Conservation (phyloP, 306 rosid species). For the Quercus agrifolia region DNA sequence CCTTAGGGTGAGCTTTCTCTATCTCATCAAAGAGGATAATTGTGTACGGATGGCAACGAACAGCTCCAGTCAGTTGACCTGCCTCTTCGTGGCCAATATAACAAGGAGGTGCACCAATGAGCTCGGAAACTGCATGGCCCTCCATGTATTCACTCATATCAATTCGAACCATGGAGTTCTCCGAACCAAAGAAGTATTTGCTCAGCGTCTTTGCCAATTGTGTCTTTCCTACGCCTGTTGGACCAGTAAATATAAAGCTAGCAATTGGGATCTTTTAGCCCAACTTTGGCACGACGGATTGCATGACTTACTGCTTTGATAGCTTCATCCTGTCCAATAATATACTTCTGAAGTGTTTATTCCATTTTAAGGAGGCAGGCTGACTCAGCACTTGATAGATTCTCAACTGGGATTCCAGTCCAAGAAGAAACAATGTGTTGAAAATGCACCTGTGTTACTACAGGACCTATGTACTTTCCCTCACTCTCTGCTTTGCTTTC, state of each 20-base stretch:
- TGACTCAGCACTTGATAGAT: constrained; percentile 85
- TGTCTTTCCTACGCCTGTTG: constrained; percentile 95
- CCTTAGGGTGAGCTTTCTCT: constrained; percentile 96
- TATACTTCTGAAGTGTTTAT: constrained; percentile 77
- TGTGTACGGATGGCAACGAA: constrained; percentile 87
- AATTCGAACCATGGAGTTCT: constrained; percentile 90
- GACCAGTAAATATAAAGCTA: constrained; percentile 95
- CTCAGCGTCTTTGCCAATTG: constrained; percentile 86
- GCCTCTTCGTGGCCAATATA: constrained; percentile 93
- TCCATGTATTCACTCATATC: constrained; percentile 99
- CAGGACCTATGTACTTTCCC: constrained; percentile 79
- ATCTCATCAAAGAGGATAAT: constrained; percentile 93
- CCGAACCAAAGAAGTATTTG: constrained; percentile 87
- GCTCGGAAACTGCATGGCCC: constrained; percentile 88
- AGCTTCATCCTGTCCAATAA: constrained; percentile 91
- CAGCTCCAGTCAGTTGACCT: constrained; percentile 95
- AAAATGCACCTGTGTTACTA: constrained; percentile 82
- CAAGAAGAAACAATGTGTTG: constrained; percentile 82
- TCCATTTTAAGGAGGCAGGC: constrained; percentile 98
- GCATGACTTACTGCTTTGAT: constrained; percentile 91
- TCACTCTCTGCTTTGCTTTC: constrained; percentile 93
- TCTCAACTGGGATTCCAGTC: constrained; percentile 98
- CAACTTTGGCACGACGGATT: constrained; percentile 89
- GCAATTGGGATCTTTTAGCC: constrained; percentile 90
- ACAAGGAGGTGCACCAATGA: constrained; percentile 95